Percentiles rank a stretch among this genome's conserved stretches.
phyloP scores from a whole-genome alignment of 768 basidiomycete species.

The Pholiota microspora region DNA sequence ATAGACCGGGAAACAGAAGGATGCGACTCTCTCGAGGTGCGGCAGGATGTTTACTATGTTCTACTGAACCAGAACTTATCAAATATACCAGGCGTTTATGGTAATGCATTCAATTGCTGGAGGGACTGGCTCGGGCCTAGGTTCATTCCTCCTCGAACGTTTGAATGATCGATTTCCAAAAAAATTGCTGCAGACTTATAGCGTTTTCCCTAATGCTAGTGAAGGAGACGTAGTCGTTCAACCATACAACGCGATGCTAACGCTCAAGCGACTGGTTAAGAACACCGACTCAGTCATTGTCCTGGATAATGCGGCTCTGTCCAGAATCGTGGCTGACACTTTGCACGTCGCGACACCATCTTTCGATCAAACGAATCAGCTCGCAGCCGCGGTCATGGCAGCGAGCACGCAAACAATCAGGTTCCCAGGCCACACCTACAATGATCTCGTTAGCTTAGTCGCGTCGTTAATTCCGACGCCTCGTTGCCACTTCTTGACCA shows the following conservation, averaged over 20 bases:
- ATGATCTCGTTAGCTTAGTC: constrained; percentile 95
- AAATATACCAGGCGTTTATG: constrained; percentile 83
- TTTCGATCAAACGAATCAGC: constrained; percentile 91
- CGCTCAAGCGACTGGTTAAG: constrained; percentile 90
- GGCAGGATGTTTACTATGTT: constrained; percentile 9
- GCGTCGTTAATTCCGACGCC: constrained; percentile 97
- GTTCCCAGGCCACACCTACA: constrained; percentile 99
- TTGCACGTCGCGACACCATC: constrained; percentile 84
- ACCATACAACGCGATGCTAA: constrained; percentile 94
- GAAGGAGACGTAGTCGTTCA: constrained; percentile 98
- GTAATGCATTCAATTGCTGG: constrained; percentile 98
- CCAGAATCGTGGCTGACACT: constrained; percentile 90
- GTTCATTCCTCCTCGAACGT: constrained; percentile 96
- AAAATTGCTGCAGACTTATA: constrained; percentile 98
- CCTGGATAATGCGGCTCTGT: constrained; percentile 91
- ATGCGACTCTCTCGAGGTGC: constrained; percentile 94
- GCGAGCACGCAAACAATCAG: constrained; percentile 95
- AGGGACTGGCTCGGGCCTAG: constrained; percentile 96
- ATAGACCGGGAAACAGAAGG: constrained; percentile 97
- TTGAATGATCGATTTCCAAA: constrained; percentile 98
- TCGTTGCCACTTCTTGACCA: constrained; percentile 97
- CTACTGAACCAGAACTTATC: neutral
- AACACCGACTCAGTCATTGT: constrained; percentile 98
- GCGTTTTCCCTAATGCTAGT: constrained; percentile 92
- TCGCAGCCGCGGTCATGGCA: constrained; percentile 96